phyloP scores from a whole-genome alignment of 2,329 filamentous ascomycete genomes.

The Fusarium concolor region DNA sequence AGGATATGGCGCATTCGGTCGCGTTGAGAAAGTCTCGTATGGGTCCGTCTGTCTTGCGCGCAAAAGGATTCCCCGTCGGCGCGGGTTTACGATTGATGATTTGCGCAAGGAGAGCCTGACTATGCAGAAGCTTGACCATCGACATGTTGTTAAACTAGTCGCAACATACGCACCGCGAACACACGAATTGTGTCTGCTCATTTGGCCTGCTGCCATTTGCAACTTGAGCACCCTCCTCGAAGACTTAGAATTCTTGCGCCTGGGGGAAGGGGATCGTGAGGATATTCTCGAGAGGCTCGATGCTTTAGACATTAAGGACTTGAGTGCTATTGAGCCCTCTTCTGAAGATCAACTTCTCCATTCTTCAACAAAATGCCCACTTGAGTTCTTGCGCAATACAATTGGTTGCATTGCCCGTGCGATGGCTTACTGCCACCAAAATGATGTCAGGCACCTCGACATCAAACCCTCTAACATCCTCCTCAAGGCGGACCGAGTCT shows the following conservation, averaged over 20 bases:
- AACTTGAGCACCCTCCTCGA: conserved; percentile 57
- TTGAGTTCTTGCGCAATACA: conserved; percentile 56
- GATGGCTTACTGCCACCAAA: conserved; percentile 56
- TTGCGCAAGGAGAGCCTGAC: conserved; percentile 59
- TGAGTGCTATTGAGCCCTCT: conserved; percentile 51
- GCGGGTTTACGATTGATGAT: conserved; percentile 54
- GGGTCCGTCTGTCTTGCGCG: conserved; percentile 57
- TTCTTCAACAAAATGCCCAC: conserved; percentile 49
- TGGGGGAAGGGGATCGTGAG: conserved; percentile 54
- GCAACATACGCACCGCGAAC: conserved; percentile 58
- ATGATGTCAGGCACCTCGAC: conserved; percentile 59
- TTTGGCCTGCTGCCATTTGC: conserved; percentile 62
- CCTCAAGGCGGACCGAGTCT: conserved; percentile 58
- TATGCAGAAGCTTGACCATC: conserved; percentile 61
- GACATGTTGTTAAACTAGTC: conserved; percentile 61
- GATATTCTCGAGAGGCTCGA: conserved; percentile 55
- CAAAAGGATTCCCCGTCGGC: conserved; percentile 56
- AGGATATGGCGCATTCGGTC: conserved; percentile 57
- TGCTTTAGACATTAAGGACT: conserved; percentile 53
- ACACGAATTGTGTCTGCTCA: conserved; percentile 58
- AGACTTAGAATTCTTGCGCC: conserved; percentile 57
- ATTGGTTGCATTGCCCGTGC: conserved; percentile 60
- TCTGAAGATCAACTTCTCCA: conserved; percentile 37
- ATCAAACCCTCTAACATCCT: conserved; percentile 63
- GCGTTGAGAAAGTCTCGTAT: conserved; percentile 58